These are phyloP conservation scores for Aspergillus hancockii DNA, from an alignment of 495 filamentous ascomycete genomes.

Conservation along the genomic window DNA sequence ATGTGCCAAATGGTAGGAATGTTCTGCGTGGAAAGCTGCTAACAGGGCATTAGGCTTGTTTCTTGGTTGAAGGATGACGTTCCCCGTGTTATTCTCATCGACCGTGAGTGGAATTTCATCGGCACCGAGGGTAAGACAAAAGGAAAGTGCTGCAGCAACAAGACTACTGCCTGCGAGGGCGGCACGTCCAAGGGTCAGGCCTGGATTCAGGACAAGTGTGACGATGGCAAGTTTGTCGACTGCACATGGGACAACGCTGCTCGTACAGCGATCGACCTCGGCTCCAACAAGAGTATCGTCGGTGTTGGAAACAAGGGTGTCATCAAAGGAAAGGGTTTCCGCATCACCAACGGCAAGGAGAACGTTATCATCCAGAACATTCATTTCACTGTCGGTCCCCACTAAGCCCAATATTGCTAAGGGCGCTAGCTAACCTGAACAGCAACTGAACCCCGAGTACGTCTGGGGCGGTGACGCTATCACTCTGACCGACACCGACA, in stretches of 20 bases:
- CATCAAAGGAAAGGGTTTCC: conserved; percentile 19
- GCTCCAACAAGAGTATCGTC: conserved; percentile 34
- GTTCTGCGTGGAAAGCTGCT: not conserved
- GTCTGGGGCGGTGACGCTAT: conserved; percentile 30
- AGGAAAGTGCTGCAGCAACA: conserved; percentile 18
- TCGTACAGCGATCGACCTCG: conserved; percentile 20
- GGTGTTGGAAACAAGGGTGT: conserved; percentile 28
- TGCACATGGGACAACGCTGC: conserved; percentile 26
- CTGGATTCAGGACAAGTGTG: conserved; percentile 17
- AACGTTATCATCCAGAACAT: conserved; percentile 39
- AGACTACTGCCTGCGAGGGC: conserved; percentile 16
- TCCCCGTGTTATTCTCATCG: conserved; percentile 43
- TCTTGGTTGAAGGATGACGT: conserved; percentile 30
- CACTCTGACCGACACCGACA: conserved; percentile 20
- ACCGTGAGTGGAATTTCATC: conserved; percentile 29
- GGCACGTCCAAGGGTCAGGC: conserved; percentile 16
- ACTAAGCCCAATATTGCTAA: not conserved
- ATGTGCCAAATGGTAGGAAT: not conserved
- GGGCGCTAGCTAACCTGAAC: not conserved
- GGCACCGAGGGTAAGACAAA: conserved; percentile 30
- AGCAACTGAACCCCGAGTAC: conserved; percentile 28
- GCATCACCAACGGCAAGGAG: conserved; percentile 17
- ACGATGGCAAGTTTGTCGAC: conserved; percentile 14
- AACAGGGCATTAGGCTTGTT: not conserved
- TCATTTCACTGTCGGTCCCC: conserved; percentile 21